Evolutionary conservation across 345 rosid species (phyloP).

Genomic region (Cochlearia excelsa): DNA sequence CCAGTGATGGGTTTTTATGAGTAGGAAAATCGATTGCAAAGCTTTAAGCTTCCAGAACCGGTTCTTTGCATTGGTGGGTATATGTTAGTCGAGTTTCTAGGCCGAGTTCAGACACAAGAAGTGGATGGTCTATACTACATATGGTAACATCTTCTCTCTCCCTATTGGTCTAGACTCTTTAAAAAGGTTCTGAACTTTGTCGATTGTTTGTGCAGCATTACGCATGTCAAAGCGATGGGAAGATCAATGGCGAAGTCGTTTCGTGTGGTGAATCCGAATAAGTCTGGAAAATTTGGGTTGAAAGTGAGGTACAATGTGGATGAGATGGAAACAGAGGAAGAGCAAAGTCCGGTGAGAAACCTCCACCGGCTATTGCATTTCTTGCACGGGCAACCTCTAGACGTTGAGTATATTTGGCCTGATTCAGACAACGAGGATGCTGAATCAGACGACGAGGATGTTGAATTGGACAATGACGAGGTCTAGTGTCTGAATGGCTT

Average conservation of each 20-base stretch:
- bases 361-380: constrained; percentile 51
- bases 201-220: constrained; percentile 53
- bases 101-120: constrained; percentile 83
- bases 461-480: constrained; percentile 50
- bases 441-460: constrained; percentile 59
- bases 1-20: constrained; percentile 16
- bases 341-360: constrained; percentile 31
- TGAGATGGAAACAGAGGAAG: constrained; percentile 13
- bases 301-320: constrained; percentile 41
- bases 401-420: constrained; percentile 40
- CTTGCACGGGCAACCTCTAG: constrained; percentile 41
- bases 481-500: constrained; percentile 36
- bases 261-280: constrained; percentile 42
- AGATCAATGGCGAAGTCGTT: constrained; percentile 56
- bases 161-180: constrained; percentile 2
- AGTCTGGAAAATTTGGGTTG: constrained; percentile 50
- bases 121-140: constrained; percentile 77
- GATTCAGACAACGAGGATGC: constrained; percentile 46
- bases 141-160: constrained; percentile 46
- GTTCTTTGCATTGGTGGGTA: constrained; percentile 80
- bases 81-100: constrained; percentile 73
- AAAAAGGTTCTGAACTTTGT: not conserved
- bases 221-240: constrained; percentile 65
- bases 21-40: constrained; percentile 74
- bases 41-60: constrained; percentile 82